Base-by-base conservation (phyloP, 2,329 filamentous ascomycete species). In the Aureobasidium sp. region DNA sequence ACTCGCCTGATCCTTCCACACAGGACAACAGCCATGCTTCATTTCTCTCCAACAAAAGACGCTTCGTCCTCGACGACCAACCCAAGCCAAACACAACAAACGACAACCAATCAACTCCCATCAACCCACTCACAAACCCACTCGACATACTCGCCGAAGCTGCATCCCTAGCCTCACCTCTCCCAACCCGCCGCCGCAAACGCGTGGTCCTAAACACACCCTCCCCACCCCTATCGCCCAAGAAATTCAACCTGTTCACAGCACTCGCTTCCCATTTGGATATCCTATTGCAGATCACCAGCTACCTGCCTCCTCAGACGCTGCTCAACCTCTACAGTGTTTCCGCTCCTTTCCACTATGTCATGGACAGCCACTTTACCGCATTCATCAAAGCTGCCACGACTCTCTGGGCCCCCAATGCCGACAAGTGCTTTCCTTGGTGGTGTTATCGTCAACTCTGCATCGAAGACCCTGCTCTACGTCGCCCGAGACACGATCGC, bases 321-420 rank as follows among this genome's bases (percentile, higher is more conserved):
- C 76, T 91, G 7, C 71, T 91, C 63, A 80, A 76, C 48, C 78
- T 91, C 37, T 90, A 88, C 76, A 77, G 81, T 66, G 82, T 85
- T 66, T 88, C 83, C 71, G 82, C 78, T 61, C 77, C 81, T 39
- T 87, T 89, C 69, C 82, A 90, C 69, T 71, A 75, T 52, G 77
- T 84, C 31, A 72, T 90, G 68, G 82, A 87, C 70, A 75, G 77
- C 57, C 78, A 86, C 66, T 80, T 86, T 70, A 80, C 80, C 9
- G 82, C 82, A 41, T 81, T 83, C 62, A 78, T 90, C 57, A 75
- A 81, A 42, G 73, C 78, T 20, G 84, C 84, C 74, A 81, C 85
- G 1, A 71, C 72, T 1, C 69, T 76, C 60, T 80, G 81, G 68
- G 83, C 83, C 1, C 82, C 84, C 0, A 76, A 82, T 34, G 80